A percentile compares a stretch with the other conserved stretches of the same genome.
phyloP scores from a whole-genome alignment of 345 rosid species.

The Gossypium australe region DNA sequence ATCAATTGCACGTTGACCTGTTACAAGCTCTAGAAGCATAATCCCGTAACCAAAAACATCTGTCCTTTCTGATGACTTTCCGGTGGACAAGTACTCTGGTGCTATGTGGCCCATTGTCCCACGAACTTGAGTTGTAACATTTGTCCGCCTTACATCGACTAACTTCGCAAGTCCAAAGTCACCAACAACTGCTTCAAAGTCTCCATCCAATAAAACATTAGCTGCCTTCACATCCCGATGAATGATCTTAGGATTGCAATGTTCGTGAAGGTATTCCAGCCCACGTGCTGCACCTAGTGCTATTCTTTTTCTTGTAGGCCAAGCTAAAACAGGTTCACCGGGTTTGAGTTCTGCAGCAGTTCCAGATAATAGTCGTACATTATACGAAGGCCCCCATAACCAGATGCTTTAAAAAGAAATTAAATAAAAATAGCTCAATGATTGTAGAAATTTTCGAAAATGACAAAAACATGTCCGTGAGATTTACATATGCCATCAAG shows the following conservation, averaged over 20 bases:
- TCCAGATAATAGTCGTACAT: conserved; percentile 1
- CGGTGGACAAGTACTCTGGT: conserved; percentile 92
- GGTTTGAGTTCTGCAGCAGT: conserved; percentile 68
- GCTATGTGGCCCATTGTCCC: conserved; percentile 99
- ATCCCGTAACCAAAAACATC: conserved; percentile 98
- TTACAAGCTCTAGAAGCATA: conserved; percentile 94
- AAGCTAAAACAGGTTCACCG: conserved; percentile 68
- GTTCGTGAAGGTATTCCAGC: conserved; percentile 93
- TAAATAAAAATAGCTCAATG: neutral
- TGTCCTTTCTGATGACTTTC: conserved; percentile 91
- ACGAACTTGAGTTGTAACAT: conserved; percentile 95
- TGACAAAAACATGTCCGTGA: neutral
- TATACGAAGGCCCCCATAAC: neutral
- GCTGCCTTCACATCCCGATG: conserved; percentile 99
- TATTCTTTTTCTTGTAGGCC: conserved; percentile 77
- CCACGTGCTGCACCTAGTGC: conserved; percentile 96
- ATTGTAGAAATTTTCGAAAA: neutral
- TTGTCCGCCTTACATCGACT: conserved; percentile 81
- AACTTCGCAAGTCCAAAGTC: conserved; percentile 95
- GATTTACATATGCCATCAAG: neutral
- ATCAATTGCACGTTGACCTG: conserved; percentile 98
- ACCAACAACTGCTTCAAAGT: conserved; percentile 96
- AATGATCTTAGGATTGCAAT: conserved; percentile 93
- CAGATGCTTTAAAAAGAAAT: neutral
- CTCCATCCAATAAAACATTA: conserved; percentile 83